These are phyloP conservation scores for Pleurotus tuber-regium DNA, from an alignment of 768 basidiomycete genomes.

Conservation along the genomic window DNA sequence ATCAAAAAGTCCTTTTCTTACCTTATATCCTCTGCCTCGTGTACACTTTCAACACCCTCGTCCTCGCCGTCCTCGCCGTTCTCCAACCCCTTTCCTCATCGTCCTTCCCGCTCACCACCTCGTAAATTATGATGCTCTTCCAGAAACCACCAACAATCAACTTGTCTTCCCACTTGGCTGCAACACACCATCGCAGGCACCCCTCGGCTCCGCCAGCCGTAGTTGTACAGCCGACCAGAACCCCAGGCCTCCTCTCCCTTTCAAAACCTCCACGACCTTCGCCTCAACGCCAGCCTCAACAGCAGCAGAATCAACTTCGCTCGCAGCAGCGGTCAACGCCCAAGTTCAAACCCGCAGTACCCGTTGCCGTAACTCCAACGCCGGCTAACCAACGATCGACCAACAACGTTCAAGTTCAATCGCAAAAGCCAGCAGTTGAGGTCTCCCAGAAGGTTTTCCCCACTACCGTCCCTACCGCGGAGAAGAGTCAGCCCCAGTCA, in stretches of 20 bases:
- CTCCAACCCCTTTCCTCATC: constrained; percentile 18
- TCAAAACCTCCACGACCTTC: constrained; percentile 48
- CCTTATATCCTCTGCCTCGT: constrained; percentile 12
- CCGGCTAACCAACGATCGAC: constrained; percentile 17
- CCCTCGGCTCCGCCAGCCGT: constrained; percentile 69
- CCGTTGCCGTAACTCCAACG: constrained; percentile 22
- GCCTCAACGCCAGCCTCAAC: constrained; percentile 32
- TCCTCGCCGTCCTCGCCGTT: constrained; percentile 18
- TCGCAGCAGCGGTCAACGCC: constrained; percentile 29
- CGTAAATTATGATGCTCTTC: constrained; percentile 47
- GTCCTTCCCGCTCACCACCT: constrained; percentile 14
- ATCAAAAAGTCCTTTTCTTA: constrained; percentile 10
- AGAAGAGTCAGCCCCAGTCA: constrained; percentile 19
- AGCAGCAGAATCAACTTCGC: constrained; percentile 32
- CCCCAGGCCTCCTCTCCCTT: constrained; percentile 70
- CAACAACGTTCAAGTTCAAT: background rate
- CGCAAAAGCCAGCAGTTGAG: constrained; percentile 9
- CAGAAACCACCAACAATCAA: constrained; percentile 40
- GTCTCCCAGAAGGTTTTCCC: constrained; percentile 7
- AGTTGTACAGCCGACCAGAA: constrained; percentile 69
- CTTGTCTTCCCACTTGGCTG: constrained; percentile 23
- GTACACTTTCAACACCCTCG: constrained; percentile 8
- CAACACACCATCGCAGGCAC: constrained; percentile 53
- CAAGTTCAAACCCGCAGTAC: constrained; percentile 30
- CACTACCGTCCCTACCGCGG: constrained; percentile 19